These are phyloP conservation scores for Teunomyces aglyptinius DNA, from an alignment of 805 yeast species.

Conservation along the genomic window DNA sequence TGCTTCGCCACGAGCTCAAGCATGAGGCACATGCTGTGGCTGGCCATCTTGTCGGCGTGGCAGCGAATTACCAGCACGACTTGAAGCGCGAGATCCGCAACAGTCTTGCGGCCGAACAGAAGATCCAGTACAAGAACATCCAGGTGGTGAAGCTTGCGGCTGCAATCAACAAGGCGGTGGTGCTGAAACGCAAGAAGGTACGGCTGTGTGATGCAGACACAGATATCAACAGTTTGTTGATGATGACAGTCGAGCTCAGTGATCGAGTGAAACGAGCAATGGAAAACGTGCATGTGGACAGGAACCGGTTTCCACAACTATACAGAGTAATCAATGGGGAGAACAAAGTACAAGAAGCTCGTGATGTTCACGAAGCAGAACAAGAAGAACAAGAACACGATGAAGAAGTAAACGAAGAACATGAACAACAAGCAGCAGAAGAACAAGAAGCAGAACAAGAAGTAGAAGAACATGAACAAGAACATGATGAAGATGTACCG, in stretches of 20 bases:
- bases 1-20: conserved; percentile 22
- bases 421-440: background rate
- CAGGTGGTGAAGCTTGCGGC: conserved; percentile 26
- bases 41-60: conserved; percentile 24
- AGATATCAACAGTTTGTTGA: conserved; percentile 9
- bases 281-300: background rate
- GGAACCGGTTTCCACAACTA: background rate
- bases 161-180: background rate
- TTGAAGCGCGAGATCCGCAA: conserved; percentile 32
- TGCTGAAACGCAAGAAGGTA: conserved; percentile 7
- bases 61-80: conserved; percentile 35
- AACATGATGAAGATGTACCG: background rate
- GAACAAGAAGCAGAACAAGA: background rate
- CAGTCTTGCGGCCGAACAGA: conserved; percentile 37
- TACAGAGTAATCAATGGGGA: background rate
- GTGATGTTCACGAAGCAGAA: no score
- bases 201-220: conserved; percentile 3
- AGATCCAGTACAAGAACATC: conserved; percentile 40
- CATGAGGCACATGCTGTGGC: conserved; percentile 31
- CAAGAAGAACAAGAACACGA: no score
- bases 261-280: conserved; percentile 7
- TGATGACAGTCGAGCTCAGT: conserved; percentile 11
- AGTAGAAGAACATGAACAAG: background rate
- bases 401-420: background rate
- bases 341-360: background rate